Evolutionary conservation across 805 yeast species (phyloP), one percentile per base, ranked within the genome.

Genomic region (Cyberlindnera xishuangbannaensis): DNA sequence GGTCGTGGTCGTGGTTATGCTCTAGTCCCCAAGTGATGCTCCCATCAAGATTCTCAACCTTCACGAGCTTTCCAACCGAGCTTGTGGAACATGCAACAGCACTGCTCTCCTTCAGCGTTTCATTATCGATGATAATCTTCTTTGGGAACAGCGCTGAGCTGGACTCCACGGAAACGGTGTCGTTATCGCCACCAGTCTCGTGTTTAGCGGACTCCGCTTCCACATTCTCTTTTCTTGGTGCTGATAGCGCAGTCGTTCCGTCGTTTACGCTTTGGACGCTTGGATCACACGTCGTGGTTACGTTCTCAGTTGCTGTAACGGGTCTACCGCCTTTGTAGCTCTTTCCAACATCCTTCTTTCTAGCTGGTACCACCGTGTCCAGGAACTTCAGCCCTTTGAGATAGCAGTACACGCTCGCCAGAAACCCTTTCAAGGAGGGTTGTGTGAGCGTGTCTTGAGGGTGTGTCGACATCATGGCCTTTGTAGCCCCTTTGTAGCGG

Each of bases 11-110:
- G 19, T 31, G 26, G 18, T 34, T 20, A 12, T 35, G 40, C 3
- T 48, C 65, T 35, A 76, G 64, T 12, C 65, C 65, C 74, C 80
- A 76, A 36, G 72, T 77, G 12, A 76, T 64, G 41, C 72, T 75
- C 4, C 82, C 83, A 21, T 65, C 62, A 12, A 52, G 55, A 45
- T 72, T 73, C 30, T 67, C 69, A 41, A 66, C 61, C 4, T 79
- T 75, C n/a, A 71, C 53, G 28, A 73, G 58, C 33, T 71, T 61
- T 3, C 77, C 61, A 23, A 72, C 30, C 62, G 31, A 61, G 46
- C 13, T 66, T 64, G 78, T 73, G 18, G 80, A 69, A 49, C 82
- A 76, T 28, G 55, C 44, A 2, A 41, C 39, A 0, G 54, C 52
- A 3, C 40, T 27, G 1, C 45, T 18, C 4, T 39, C 40, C 7